Evolutionary conservation across 2,329 filamentous ascomycete genomes (phyloP).

Genomic region (Didymella exigua): DNA sequence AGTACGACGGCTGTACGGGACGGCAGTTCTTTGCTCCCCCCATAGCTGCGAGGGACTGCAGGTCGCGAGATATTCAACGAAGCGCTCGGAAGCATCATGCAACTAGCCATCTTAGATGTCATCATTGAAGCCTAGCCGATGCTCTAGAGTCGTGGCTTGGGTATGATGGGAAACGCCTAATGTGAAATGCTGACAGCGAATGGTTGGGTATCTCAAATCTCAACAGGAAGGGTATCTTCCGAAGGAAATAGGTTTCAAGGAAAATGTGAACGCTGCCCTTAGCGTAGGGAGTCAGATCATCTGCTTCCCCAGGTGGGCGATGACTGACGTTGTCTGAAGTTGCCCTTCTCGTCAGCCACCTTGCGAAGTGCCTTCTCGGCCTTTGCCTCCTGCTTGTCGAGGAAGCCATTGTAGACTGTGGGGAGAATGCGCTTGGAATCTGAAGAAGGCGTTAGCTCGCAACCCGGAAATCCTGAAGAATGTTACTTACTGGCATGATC

Average conservation of each 20-base stretch:
- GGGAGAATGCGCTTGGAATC: constrained; percentile 45
- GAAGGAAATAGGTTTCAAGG: constrained; percentile 20
- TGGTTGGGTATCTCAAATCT: constrained; percentile 32
- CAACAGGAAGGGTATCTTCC: constrained; percentile 37
- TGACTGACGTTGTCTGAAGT: constrained; percentile 46
- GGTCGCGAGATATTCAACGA: constrained; percentile 1
- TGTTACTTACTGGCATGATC: constrained; percentile 73
- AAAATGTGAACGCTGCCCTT: constrained; percentile 20
- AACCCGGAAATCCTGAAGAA: neutral
- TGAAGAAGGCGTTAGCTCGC: constrained; percentile 24
- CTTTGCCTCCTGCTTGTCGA: constrained; percentile 42
- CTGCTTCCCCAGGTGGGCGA: constrained; percentile 48
- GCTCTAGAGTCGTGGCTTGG: constrained; percentile 4
- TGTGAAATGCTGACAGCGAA: constrained; percentile 30
- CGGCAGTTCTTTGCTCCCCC: neutral
- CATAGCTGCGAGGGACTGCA: constrained; percentile 6
- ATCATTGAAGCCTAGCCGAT: constrained; percentile 13
- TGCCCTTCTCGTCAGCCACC: constrained; percentile 47
- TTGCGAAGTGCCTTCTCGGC: constrained; percentile 46
- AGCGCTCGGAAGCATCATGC: constrained; percentile 5
- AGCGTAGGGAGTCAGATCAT: constrained; percentile 20
- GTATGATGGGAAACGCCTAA: constrained; percentile 10
- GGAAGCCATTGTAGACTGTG: constrained; percentile 43
- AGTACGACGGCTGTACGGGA: constrained; percentile 8
- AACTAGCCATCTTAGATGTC: constrained; percentile 8